Conservation (phyloP, 495 filamentous ascomycete genomes). For the Podospora sp. region DNA sequence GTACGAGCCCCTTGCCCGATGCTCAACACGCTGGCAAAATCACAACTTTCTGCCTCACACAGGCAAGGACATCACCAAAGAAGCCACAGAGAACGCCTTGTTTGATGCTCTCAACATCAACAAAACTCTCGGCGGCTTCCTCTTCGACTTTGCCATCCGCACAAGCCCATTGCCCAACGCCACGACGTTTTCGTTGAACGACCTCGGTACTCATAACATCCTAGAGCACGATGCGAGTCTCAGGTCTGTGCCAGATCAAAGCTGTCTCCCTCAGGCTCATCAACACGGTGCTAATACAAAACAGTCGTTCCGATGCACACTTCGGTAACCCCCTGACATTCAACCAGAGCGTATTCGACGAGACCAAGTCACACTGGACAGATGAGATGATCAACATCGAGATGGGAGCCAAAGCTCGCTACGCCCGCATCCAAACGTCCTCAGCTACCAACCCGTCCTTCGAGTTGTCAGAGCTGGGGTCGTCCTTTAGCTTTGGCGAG, state of each 20-base stretch:
- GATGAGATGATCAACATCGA: conserved; percentile 39
- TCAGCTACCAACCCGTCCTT: conserved; percentile 50
- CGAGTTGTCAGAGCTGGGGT: conserved; percentile 35
- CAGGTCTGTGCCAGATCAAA: not conserved
- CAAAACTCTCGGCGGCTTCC: conserved; percentile 34
- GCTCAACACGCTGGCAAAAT: conserved; percentile 57
- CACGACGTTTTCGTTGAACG: conserved; percentile 4
- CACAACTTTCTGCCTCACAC: conserved; percentile 54
- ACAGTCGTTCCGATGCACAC: not conserved
- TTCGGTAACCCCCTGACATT: conserved; percentile 41
- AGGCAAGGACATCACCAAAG: conserved; percentile 37
- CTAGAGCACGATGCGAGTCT: conserved; percentile 12
- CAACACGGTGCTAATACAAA: too few species aligned
- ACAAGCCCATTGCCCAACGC: conserved; percentile 10
- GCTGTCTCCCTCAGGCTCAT: too few species aligned
- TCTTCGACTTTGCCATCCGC: conserved; percentile 37
- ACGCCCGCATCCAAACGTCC: conserved; percentile 48
- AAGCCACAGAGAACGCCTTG: conserved; percentile 5
- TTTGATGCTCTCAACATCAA: conserved; percentile 33
- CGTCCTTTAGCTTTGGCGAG: conserved; percentile 50
- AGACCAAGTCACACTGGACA: conserved; percentile 49
- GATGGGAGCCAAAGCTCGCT: conserved; percentile 47
- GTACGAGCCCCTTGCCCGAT: conserved; percentile 51
- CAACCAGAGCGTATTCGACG: conserved; percentile 50
- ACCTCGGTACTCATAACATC: conserved; percentile 13